A percentile compares a stretch with the other conserved stretches of the same genome.
Conservation (phyloP, 2,329 filamentous ascomycete species). For the Colletotrichum sublineola region DNA sequence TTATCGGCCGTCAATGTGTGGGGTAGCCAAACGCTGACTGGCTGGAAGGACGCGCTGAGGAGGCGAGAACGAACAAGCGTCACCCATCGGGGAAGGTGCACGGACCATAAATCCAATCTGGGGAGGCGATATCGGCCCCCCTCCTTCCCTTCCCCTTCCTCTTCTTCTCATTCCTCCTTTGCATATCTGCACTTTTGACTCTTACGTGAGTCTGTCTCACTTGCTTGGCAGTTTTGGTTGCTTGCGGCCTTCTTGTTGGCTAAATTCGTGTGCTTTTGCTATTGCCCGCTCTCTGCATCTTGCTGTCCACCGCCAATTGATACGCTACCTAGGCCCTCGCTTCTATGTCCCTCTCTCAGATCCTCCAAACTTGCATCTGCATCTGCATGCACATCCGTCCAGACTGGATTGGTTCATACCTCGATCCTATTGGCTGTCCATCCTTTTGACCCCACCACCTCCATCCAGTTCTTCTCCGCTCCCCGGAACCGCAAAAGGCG, state of each 20-base stretch:
- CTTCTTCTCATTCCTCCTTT: neutral
- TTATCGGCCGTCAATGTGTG: slow-evolving; percentile 39
- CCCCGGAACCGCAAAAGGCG: neutral
- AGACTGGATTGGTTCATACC: slow-evolving; percentile 24
- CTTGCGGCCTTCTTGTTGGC: neutral
- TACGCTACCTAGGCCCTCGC: too few species aligned
- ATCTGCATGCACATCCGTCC: slow-evolving; percentile 12
- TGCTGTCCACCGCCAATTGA: slow-evolving; percentile 14
- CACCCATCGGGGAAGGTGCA: slow-evolving; percentile 19
- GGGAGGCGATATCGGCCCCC: slow-evolving; percentile 41
- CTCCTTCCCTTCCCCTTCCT: too few species aligned
- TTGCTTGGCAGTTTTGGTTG: neutral
- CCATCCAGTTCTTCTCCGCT: neutral
- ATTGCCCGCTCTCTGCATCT: neutral
- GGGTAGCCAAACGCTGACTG: slow-evolving; percentile 29
- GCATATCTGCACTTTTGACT: too few species aligned
- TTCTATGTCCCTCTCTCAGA: neutral
- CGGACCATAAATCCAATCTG: slow-evolving; percentile 34
- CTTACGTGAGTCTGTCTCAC: too few species aligned
- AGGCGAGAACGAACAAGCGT: slow-evolving; percentile 27
- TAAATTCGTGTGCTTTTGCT: neutral
- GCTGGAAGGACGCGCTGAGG: neutral
- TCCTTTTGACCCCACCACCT: neutral
- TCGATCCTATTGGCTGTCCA: slow-evolving; percentile 24
- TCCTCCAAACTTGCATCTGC: too few species aligned